Conservation (phyloP, 2,329 filamentous ascomycete species). For the Grosmannia serpens region DNA sequence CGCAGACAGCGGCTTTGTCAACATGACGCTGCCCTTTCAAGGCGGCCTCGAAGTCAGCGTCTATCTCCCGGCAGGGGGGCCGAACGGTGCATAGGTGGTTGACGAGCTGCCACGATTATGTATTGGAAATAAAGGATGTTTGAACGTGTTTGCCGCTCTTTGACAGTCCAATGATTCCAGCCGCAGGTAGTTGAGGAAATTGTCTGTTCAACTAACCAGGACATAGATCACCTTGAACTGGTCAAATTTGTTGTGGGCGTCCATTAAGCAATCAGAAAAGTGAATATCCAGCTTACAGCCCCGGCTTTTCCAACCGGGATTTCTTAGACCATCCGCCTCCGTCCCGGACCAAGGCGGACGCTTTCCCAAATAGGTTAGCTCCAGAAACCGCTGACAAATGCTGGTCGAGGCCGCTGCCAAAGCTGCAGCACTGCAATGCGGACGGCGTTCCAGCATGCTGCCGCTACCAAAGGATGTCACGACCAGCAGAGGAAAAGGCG, state of each 20-base stretch:
- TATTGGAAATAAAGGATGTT: no score
- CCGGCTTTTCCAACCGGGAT: no score
- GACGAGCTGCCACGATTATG: not conserved
- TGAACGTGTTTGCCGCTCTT: not conserved
- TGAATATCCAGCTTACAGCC: no score
- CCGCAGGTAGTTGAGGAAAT: conserved; percentile 12
- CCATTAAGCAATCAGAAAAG: no score
- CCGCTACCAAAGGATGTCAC: not conserved
- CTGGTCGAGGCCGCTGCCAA: no score
- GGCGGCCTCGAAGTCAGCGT: conserved; percentile 15
- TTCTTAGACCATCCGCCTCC: no score
- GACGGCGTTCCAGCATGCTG: no score
- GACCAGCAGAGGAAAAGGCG: conserved; percentile 7
- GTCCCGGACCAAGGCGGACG: no score
- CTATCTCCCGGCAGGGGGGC: conserved; percentile 4
- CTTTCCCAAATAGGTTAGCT: not conserved
- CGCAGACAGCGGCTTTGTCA: conserved; percentile 28
- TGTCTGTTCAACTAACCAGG: no score
- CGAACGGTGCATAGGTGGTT: not conserved
- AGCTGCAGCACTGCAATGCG: no score
- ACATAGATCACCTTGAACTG: no score
- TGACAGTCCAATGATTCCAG: conserved; percentile 4
- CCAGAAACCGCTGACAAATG: not conserved
- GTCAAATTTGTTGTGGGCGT: no score
- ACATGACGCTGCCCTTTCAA: conserved; percentile 12